These are phyloP conservation scores for Dispira simplex DNA, from an alignment of 192 early-diverging fungal genomes.

Conservation along the genomic window DNA sequence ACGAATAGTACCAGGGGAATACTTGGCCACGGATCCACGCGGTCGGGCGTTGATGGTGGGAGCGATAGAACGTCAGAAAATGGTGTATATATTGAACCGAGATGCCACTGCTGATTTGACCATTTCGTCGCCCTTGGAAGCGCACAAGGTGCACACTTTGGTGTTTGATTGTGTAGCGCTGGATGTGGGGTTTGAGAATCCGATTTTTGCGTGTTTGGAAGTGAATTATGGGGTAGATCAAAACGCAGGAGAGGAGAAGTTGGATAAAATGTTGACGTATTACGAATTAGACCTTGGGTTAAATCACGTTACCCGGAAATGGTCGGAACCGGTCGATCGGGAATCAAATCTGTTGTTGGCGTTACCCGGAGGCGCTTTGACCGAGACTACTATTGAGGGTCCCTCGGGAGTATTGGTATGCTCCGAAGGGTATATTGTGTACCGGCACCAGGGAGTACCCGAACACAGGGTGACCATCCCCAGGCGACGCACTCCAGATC, in stretches of 20 bases:
- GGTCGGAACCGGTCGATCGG: conserved; percentile 67
- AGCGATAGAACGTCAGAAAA: conserved; percentile 84
- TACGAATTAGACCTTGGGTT: conserved; percentile 97
- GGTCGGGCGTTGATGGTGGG: conserved; percentile 94
- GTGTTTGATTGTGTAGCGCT: conserved; percentile 71
- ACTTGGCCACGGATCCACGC: conserved; percentile 88
- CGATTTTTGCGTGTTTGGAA: conserved; percentile 91
- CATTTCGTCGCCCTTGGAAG: conserved; percentile 90
- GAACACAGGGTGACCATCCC: conserved; percentile 66
- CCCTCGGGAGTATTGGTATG: conserved; percentile 97
- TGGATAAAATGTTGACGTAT: conserved; percentile 75
- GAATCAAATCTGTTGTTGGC: conserved; percentile 72
- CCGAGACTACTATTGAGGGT: conserved; percentile 47
- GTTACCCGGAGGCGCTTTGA: conserved; percentile 47
- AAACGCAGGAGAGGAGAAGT: conserved; percentile 47
- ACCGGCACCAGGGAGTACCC: conserved; percentile 52
- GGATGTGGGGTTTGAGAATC: conserved; percentile 98
- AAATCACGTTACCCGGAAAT: conserved; percentile 96
- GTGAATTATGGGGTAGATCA: conserved; percentile 71
- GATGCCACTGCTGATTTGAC: conserved; percentile 67
- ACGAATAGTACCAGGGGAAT: conserved; percentile 86
- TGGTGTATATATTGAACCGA: conserved; percentile 94
- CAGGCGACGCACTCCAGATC: conserved; percentile 48
- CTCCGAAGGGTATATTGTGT: conserved; percentile 77
- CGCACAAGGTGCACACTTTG: conserved; percentile 65